These are phyloP conservation scores for Monascus ruber DNA, from an alignment of 2,329 filamentous ascomycete genomes.

Conservation along the genomic window DNA sequence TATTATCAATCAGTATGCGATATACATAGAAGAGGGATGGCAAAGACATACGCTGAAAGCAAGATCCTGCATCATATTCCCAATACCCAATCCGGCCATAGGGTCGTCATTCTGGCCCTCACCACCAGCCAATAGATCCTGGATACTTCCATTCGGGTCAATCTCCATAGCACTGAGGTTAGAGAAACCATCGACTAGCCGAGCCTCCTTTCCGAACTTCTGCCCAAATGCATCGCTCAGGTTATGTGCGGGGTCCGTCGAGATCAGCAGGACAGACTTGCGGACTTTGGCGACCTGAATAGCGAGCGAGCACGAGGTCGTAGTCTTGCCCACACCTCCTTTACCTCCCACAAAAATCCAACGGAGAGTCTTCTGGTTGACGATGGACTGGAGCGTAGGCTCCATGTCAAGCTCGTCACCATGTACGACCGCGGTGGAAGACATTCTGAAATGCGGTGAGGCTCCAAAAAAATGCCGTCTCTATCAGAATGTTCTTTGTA, in stretches of 20 bases:
- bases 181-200: constrained; percentile 79
- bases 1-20: neutral
- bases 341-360: constrained; percentile 99
- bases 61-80: constrained; percentile 97
- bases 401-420: constrained; percentile 63
- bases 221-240: constrained; percentile 95
- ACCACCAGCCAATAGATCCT: constrained; percentile 78
- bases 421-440: constrained; percentile 30
- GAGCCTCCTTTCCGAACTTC: constrained; percentile 98
- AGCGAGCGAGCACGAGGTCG: constrained; percentile 95
- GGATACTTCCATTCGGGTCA: constrained; percentile 94
- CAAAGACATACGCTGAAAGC: constrained; percentile 63
- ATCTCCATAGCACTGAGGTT: constrained; percentile 99
- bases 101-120: constrained; percentile 51
- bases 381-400: constrained; percentile 83
- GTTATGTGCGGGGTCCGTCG: constrained; percentile 96
- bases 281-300: constrained; percentile 94
- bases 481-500: too few species aligned
- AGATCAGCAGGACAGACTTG: constrained; percentile 93
- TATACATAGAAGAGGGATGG: constrained; percentile 1
- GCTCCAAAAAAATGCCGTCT: too few species aligned
- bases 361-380: constrained; percentile 87
- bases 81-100: constrained; percentile 61
- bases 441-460: constrained; percentile 16
- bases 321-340: constrained; percentile 97